Evolutionary conservation across 1,284 basidiomycete species (phyloP).

Genomic region (Pterulicium gracile): DNA sequence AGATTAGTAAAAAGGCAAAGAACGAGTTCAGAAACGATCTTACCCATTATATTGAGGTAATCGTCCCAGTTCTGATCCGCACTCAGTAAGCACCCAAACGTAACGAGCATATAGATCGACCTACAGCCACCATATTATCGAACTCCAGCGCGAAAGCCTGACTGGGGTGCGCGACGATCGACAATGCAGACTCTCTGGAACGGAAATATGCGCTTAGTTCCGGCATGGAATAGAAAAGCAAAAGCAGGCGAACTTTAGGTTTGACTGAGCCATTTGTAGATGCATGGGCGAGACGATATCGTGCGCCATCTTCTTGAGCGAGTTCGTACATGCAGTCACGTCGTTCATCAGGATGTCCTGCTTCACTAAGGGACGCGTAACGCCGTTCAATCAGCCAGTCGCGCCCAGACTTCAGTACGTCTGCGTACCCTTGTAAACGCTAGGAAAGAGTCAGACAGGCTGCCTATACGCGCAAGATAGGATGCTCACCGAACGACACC

Average conservation of each 20-base stretch:
- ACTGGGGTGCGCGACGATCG: conserved; percentile 43
- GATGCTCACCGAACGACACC: conserved; percentile 68
- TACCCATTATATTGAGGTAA: conserved; percentile 34
- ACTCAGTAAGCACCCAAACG: neutral
- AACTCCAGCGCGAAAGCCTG: conserved; percentile 48
- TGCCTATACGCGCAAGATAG: conserved; percentile 7
- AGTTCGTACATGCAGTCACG: conserved; percentile 62
- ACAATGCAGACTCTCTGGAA: conserved; percentile 47
- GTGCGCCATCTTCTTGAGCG: conserved; percentile 64
- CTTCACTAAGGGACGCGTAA: too few species aligned
- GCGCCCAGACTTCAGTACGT: neutral
- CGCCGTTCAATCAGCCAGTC: conserved; percentile 3
- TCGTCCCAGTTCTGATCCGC: conserved; percentile 51
- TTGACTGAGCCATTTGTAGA: conserved; percentile 61
- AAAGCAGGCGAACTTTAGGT: conserved; percentile 35
- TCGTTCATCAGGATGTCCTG: conserved; percentile 75
- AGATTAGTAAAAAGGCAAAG: conserved; percentile 1
- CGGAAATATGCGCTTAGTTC: neutral
- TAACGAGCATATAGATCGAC: conserved; percentile 15
- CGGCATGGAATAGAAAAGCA: neutral
- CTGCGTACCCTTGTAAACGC: conserved; percentile 58
- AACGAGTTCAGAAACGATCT: conserved; percentile 11
- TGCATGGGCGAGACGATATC: conserved; percentile 41
- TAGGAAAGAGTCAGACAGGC: conserved; percentile 18
- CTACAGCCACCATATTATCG: conserved; percentile 53